These are phyloP conservation scores for Penicillium chermesinum DNA, from an alignment of 495 filamentous ascomycete species.

Conservation along the genomic window DNA sequence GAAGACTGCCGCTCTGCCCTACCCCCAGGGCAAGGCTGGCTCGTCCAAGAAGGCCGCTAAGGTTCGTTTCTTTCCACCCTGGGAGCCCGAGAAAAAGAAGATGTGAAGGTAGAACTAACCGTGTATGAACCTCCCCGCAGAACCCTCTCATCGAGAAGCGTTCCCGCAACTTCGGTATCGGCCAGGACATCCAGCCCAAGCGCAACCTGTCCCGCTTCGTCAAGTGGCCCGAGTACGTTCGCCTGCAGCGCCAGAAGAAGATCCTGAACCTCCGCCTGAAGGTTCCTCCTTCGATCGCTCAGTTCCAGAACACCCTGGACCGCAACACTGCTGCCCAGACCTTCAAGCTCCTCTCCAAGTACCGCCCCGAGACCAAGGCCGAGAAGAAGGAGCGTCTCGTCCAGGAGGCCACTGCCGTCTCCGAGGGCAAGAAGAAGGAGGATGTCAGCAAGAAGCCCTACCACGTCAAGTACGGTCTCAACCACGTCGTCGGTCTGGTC, in stretches of 20 bases:
- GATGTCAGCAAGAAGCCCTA: slow-evolving; percentile 99
- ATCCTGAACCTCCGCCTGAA: slow-evolving; percentile 98
- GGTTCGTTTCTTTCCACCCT: slow-evolving; percentile 53
- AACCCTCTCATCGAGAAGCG: slow-evolving; percentile 99
- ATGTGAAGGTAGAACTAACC: slow-evolving; percentile 17
- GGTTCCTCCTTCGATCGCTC: slow-evolving; percentile 94
- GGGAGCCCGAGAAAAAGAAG: slow-evolving; percentile 14
- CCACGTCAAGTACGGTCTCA: slow-evolving; percentile 98
- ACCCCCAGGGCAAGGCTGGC: slow-evolving; percentile 89
- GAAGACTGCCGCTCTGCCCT: slow-evolving; percentile 92
- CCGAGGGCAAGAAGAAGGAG: slow-evolving; percentile 99
- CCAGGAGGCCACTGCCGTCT: slow-evolving; percentile 94
- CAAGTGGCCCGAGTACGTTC: slow-evolving; percentile 98
- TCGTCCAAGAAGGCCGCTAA: slow-evolving; percentile 87
- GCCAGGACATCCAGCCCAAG: slow-evolving; percentile 96
- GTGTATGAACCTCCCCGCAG: slow-evolving; percentile 39
- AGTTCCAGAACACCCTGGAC: slow-evolving; percentile 97
- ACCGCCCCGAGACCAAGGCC: slow-evolving; percentile 96
- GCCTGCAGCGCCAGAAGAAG: slow-evolving; percentile 99
- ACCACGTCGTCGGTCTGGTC: slow-evolving; percentile 98
- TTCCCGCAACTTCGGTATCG: slow-evolving; percentile 95
- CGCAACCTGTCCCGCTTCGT: slow-evolving; percentile 99
- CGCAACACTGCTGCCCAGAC: slow-evolving; percentile 95
- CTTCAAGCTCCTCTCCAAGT: slow-evolving; percentile 99
- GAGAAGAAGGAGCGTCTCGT: slow-evolving; percentile 99